A percentile compares a stretch with the other conserved stretches of the same genome.
Evolutionary conservation across 1,284 basidiomycete genomes (phyloP).

Genomic region (Porodaedalea pini): DNA sequence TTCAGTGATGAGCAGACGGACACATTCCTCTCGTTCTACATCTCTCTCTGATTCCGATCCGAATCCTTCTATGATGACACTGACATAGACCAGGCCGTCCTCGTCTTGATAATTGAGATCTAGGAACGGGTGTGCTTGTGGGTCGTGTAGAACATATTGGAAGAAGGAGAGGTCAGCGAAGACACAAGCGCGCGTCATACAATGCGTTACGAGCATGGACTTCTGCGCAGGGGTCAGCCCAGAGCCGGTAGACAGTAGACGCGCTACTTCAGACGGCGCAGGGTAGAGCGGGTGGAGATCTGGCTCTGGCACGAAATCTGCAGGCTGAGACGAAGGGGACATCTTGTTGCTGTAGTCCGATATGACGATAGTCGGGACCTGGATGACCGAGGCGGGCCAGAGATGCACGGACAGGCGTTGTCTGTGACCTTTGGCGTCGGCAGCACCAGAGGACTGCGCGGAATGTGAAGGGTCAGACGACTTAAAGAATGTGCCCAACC

Average conservation of each 20-base stretch:
- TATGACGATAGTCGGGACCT: conserved; percentile 7
- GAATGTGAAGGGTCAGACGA: conserved; percentile 1
- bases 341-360: conserved; percentile 22
- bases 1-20: conserved; percentile 74
- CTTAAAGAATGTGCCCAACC: conserved; percentile 4
- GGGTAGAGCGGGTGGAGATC: conserved; percentile 76
- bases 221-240: conserved; percentile 66
- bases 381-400: not conserved
- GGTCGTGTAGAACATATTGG: conserved; percentile 68
- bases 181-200: conserved; percentile 64
- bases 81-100: conserved; percentile 77
- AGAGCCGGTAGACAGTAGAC: conserved; percentile 60
- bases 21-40: conserved; percentile 84
- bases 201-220: conserved; percentile 64
- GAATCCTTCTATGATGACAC: conserved; percentile 79
- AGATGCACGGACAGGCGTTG: conserved; percentile 5
- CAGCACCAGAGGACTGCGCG: not conserved
- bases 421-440: not conserved
- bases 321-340: conserved; percentile 25
- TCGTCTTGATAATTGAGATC: conserved; percentile 75
- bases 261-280: conserved; percentile 55
- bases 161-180: conserved; percentile 72
- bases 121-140: conserved; percentile 62
- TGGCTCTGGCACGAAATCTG: conserved; percentile 65
- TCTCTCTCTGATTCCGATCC: conserved; percentile 78